A percentile compares a stretch with the other conserved stretches of the same genome.
These are phyloP conservation scores for Hippophae gyantsensis DNA, from an alignment of 306 rosid genomes.

Conservation along the genomic window DNA sequence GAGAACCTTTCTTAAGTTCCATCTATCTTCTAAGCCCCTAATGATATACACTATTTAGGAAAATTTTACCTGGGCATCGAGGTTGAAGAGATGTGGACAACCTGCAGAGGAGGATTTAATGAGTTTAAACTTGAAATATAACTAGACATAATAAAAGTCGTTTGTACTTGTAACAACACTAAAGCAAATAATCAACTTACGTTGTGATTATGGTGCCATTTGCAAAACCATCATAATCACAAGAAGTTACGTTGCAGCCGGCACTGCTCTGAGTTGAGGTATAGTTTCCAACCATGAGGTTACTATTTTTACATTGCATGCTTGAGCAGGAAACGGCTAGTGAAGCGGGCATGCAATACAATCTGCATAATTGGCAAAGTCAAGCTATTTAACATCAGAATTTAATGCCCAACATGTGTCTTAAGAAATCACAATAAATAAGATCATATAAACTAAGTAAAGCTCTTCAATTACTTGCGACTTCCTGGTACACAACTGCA, in stretches of 20 bases:
- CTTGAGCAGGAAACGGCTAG: conserved; percentile 93
- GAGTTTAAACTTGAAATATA: not conserved
- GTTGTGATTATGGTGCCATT: conserved; percentile 67
- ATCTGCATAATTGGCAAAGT: conserved; percentile 35
- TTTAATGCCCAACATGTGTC: not conserved
- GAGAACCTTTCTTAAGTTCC: not conserved
- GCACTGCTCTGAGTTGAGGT: conserved; percentile 65
- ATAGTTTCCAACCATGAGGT: conserved; percentile 78
- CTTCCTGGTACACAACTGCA: conserved; percentile 93
- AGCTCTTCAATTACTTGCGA: conserved; percentile 50
- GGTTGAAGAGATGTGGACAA: conserved; percentile 75
- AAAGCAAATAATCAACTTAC: conserved; percentile 31
- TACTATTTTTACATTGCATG: conserved; percentile 86
- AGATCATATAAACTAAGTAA: conserved; percentile 4
- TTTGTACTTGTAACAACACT: not conserved
- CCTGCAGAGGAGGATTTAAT: conserved; percentile 36
- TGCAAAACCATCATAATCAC: conserved; percentile 64
- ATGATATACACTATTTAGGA: not conserved
- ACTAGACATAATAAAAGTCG: not conserved
- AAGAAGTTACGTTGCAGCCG: conserved; percentile 90
- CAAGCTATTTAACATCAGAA: conserved; percentile 5
- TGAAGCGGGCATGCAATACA: conserved; percentile 96
- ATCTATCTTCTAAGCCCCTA: not conserved
- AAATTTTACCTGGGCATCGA: conserved; percentile 78
- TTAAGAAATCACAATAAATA: conserved; percentile 1